A percentile compares a stretch with the other conserved stretches of the same genome.
Conservation (phyloP, 306 rosid species). For the Neltuma alba region DNA sequence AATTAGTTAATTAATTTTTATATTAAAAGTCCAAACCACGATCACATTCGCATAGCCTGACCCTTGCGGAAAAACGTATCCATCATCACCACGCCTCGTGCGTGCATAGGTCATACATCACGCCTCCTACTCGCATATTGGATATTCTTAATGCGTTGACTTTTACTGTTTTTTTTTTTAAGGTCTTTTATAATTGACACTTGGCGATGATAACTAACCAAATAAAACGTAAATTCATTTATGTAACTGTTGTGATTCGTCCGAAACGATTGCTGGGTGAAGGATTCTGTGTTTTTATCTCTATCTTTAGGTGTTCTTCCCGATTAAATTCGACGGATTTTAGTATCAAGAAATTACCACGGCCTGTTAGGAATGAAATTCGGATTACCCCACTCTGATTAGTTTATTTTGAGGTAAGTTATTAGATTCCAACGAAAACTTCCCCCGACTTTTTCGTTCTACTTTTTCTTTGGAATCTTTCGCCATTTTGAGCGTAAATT, state of each 20-base stretch:
- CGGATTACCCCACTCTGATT: background rate
- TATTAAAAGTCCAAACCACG: too few relatives aligned
- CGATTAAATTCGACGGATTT: background rate
- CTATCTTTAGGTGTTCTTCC: background rate
- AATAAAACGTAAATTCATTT: background rate
- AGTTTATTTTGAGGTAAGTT: background rate
- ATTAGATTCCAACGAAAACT: background rate
- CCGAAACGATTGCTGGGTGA: background rate
- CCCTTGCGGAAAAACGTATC: too few relatives aligned
- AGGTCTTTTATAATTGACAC: background rate
- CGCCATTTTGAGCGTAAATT: constrained; percentile 4
- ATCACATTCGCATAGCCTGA: too few relatives aligned
- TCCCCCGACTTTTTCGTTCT: background rate
- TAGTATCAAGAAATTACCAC: background rate
- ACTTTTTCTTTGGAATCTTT: constrained; percentile 19
- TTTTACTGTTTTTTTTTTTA: background rate
- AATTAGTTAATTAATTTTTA: too few relatives aligned
- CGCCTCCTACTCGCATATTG: background rate
- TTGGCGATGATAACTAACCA: background rate
- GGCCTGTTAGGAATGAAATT: background rate
- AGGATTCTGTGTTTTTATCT: background rate
- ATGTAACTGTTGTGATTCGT: background rate
- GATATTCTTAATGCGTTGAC: background rate
- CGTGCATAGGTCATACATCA: background rate
- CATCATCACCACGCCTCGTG: background rate